These are phyloP conservation scores for Clathrospora elynae DNA, from an alignment of 2,329 filamentous ascomycete species.

Conservation along the genomic window DNA sequence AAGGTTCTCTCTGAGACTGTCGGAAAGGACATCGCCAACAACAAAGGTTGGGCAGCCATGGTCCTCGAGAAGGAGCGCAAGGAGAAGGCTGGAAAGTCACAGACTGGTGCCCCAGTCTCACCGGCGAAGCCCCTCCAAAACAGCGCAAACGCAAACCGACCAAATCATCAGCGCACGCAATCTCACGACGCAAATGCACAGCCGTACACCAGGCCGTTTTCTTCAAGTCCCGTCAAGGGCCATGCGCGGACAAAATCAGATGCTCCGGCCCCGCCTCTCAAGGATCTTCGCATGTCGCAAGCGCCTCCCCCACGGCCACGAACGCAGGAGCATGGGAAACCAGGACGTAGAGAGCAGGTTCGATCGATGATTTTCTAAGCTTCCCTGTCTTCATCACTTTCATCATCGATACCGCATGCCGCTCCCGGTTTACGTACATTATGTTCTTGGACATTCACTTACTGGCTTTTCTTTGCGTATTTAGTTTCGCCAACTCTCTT, in stretches of 20 bases:
- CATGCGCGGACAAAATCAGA: constrained; percentile 43
- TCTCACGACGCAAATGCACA: constrained; percentile 33
- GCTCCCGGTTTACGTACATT: no score
- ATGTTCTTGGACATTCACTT: constrained; percentile 30
- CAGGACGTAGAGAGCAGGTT: constrained; percentile 47
- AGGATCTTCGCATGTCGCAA: constrained; percentile 34
- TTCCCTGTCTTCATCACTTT: constrained; percentile 17
- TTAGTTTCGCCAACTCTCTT: constrained; percentile 27
- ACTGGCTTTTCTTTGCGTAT: constrained; percentile 31
- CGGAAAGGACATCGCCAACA: constrained; percentile 59
- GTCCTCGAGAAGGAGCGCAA: constrained; percentile 57
- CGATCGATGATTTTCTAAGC: constrained; percentile 51
- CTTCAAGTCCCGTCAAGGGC: constrained; percentile 39
- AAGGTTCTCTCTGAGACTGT: constrained; percentile 76
- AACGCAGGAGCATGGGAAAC: constrained; percentile 32
- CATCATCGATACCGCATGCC: constrained; percentile 38
- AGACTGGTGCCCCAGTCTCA: constrained; percentile 27
- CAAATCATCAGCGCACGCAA: constrained; percentile 36
- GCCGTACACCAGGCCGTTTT: constrained; percentile 28
- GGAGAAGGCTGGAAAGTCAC: constrained; percentile 36
- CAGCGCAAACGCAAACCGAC: constrained; percentile 21
- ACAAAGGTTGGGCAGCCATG: constrained; percentile 66
- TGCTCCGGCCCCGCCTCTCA: constrained; percentile 39
- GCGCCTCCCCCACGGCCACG: constrained; percentile 41
- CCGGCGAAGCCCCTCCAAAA: constrained; percentile 32